phyloP scores from a whole-genome alignment of 2,329 filamentous ascomycete genomes.

The Rasamsonia emersonii region DNA sequence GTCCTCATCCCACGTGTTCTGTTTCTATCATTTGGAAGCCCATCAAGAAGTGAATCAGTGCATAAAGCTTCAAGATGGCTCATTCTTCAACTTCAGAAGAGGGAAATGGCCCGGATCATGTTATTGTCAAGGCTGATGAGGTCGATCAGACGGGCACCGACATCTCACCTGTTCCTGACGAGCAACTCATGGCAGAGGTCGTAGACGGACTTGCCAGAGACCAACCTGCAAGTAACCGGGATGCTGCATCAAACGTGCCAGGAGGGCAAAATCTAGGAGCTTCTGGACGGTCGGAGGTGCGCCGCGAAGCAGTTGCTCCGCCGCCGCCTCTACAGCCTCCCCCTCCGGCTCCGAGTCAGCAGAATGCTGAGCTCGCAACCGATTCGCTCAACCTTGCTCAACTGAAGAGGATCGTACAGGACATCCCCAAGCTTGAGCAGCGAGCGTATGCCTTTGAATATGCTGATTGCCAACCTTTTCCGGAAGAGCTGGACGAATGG shows the following conservation, averaged over 20 bases:
- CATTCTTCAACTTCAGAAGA: slow-evolving; percentile 15
- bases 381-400: slow-evolving; percentile 71
- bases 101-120: slow-evolving; percentile 22
- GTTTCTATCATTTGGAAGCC: slow-evolving; percentile 2
- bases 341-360: slow-evolving; percentile 37
- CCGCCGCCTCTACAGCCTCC: slow-evolving; percentile 39
- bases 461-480: slow-evolving; percentile 61
- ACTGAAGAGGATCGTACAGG: slow-evolving; percentile 62
- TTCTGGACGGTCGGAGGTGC: slow-evolving; percentile 26
- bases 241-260: slow-evolving; percentile 8
- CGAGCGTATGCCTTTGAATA: slow-evolving; percentile 80
- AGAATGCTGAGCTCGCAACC: slow-evolving; percentile 31
- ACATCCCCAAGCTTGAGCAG: slow-evolving; percentile 61
- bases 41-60: slow-evolving; percentile 2
- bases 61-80: slow-evolving; percentile 18
- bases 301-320: slow-evolving; percentile 27
- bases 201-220: slow-evolving; percentile 30
- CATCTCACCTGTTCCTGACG: slow-evolving; percentile 37
- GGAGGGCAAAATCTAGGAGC: slow-evolving; percentile 3
- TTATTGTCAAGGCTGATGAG: slow-evolving; percentile 42
- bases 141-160: slow-evolving; percentile 41
- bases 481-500: slow-evolving; percentile 94
- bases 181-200: slow-evolving; percentile 34
- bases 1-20: slow-evolving; percentile 3
- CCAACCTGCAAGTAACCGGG: slow-evolving; percentile 15